Evolutionary conservation across 371 early-diverging fungal species (phyloP).

Genomic region (Saksenaea vasiformis): DNA sequence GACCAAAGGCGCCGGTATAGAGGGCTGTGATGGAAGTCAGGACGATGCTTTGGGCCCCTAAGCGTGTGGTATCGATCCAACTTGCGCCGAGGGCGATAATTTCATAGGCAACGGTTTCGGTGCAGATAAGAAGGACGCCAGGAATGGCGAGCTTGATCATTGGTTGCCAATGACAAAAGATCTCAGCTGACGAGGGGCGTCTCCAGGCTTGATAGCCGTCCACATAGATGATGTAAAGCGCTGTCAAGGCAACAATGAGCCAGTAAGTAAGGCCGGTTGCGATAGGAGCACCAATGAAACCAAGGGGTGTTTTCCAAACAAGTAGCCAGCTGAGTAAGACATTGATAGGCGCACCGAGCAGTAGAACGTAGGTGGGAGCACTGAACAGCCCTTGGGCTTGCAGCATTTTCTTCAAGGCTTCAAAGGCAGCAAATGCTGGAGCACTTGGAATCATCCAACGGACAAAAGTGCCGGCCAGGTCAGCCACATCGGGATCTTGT

Average conservation of each 20-base stretch:
- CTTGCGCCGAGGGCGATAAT: conserved; percentile 72
- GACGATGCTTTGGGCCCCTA: conserved; percentile 83
- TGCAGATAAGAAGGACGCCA: conserved; percentile 67
- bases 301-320: conserved; percentile 73
- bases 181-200: conserved; percentile 9
- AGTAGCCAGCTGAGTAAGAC: conserved; percentile 66
- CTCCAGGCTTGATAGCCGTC: conserved; percentile 79
- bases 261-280: conserved; percentile 75
- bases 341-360: conserved; percentile 72
- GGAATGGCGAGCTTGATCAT: conserved; percentile 74
- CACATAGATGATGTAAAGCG: conserved; percentile 64
- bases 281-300: conserved; percentile 82
- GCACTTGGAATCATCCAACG: conserved; percentile 67
- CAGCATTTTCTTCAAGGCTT: conserved; percentile 75
- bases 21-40: conserved; percentile 70
- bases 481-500: conserved; percentile 37
- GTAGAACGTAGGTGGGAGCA: conserved; percentile 67
- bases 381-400: conserved; percentile 84
- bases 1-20: conserved; percentile 69
- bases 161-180: conserved; percentile 40
- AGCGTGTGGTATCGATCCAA: conserved; percentile 72
- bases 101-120: conserved; percentile 65
- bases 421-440: conserved; percentile 72
- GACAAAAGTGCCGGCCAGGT: conserved; percentile 50
- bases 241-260: conserved; percentile 56